Base-by-base conservation (phyloP, 371 early-diverging fungal genomes). In the Mucor velutinosus region DNA sequence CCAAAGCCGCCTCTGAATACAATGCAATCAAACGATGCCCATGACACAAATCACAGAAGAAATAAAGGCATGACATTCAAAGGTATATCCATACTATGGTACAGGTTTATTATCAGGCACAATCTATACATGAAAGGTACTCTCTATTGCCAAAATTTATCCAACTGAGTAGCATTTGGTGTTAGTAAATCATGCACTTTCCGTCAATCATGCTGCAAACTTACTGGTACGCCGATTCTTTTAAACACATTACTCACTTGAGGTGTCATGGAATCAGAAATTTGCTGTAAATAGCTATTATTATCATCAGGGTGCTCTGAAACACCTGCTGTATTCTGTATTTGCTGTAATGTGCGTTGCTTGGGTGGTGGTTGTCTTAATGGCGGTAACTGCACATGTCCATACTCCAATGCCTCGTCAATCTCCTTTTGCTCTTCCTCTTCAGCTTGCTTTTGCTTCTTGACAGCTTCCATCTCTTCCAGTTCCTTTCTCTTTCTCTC, bases 201-300 rank as follows among this genome's bases (percentile, higher is more conserved):
- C 8, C 25, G 3, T 23, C 51, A 35, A 15, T 15, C 23, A 8
- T 51, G 8, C 14, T 33, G 17, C 10, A 27, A n/a, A 64, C 69
- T 69, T 69, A 69, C 69, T 5, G 69, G 69, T 12, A 69, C 69
- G 25, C 64, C 64, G 11, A 69, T 69, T 43, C 33, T 59, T 11
- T 69, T 69, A 19, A 69, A 69, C 12, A 69, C 64, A 23, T 45
- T 69, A 14, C 64, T 69, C 23, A 62, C 63, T 62, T 62, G 62
- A 27, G 62, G 58, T 2, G 45, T 58, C 30, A 66, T 39, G 15
- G 63, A 63, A 32, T 21, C 63, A 14, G 62, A 62, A 7, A 62
- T 65, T 49, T 67, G 67, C 29, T 69, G 62, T 23, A 64, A 27
- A 35, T 69, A 60, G 17, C 69, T 33, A 43, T 63, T 62, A 27